Evolutionary conservation across 805 yeast species (phyloP), one percentile per base, ranked within the genome.

Genomic region (Myxozyma monticola): DNA sequence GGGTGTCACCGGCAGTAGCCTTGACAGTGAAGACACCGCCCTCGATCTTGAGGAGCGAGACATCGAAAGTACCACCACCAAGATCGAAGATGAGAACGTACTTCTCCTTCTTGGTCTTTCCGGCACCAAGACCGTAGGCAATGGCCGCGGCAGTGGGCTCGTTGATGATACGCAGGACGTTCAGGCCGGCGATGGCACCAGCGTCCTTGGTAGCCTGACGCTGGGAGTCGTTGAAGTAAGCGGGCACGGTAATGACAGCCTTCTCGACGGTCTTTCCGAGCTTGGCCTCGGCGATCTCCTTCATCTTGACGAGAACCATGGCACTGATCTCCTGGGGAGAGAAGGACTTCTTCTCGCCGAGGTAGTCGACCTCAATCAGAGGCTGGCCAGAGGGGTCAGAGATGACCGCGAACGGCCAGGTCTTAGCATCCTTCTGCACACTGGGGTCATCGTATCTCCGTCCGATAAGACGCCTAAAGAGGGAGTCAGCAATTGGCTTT

Each of bases 1-100:
- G 98, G 65, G 98, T 90, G 79, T 90, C 96, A 88, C 98, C 98
- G 67, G 96, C 96, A 63, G 96, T 88, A 65, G 96, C 95, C 80
- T 88, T 88, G 68, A 88, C 96, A 70, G 89, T 89, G 79, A 88
- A 88, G 68, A 88, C 89, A 83, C 96, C 96, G 68, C 91, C 96
- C 71, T 89, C 91, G 71, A 88, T 88, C 71, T 87, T 82, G 67
- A 88, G 79, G 63, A 88, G 78, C 45, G 96, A 89, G 59, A 89
- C 96, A 88, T 88, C 96, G 76, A 88, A 88, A 68, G 96, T 88
- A 79, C 96, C 96, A 76, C 96, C 96, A 81, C 96, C 96, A 68
- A 88, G 79, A 75, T 88, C 96, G 79, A 88, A 88, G 67, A 88
- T 88, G 68, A 88, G 78, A 57, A 88, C 91, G 74, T 85, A 84